Evolutionary conservation across 1,284 basidiomycete species (phyloP), one percentile per base, ranked within the genome.

Genomic region (Cutaneotrichosporon mucoides): DNA sequence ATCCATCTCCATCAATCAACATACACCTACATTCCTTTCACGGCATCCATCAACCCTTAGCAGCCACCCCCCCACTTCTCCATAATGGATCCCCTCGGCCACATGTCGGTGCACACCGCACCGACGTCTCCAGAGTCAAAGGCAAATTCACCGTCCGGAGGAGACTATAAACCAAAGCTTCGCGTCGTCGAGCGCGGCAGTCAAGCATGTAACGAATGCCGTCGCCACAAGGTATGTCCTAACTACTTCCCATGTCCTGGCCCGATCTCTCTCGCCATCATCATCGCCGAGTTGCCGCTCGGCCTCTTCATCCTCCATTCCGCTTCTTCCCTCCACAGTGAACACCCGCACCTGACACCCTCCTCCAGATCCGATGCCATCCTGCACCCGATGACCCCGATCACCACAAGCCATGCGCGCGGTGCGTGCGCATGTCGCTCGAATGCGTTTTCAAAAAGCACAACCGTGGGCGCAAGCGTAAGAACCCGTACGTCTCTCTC

Each of bases 361-460:
- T 24, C 24, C 24, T 24, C 24, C 47, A 71, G 69, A 71, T 71
- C 16, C 68, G 69, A 56, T 71, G 69, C 60, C 68, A 69, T 51
- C 69, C 69, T 13, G 64, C 66, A 13, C 59, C 66, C 16, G 66
- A 71, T 36, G 68, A 69, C 52, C 67, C 69, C n/a, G 61, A 67
- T 2, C 69, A 71, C 49, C 46, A 62, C 11, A 64, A 66, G 44
- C 66, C 66, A 8, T 71, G 69, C 49, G 64, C 63, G 9, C 59
- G 69, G 12, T 71, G 69, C 44, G 63, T 65, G 40, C 63, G 66
- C 37, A 71, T 68, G 66, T 62, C 62, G 5, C 62, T 71, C 11
- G 56, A 56, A 12, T 71, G 69, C 43, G 66, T 69, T 33, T 71
- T 71, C 61, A 64, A 66, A 46, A 69, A 71, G 55, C 69, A 71